Evolutionary conservation across 164 flowering plant species (phyloP).

Genomic region (Echeveria elegans): DNA sequence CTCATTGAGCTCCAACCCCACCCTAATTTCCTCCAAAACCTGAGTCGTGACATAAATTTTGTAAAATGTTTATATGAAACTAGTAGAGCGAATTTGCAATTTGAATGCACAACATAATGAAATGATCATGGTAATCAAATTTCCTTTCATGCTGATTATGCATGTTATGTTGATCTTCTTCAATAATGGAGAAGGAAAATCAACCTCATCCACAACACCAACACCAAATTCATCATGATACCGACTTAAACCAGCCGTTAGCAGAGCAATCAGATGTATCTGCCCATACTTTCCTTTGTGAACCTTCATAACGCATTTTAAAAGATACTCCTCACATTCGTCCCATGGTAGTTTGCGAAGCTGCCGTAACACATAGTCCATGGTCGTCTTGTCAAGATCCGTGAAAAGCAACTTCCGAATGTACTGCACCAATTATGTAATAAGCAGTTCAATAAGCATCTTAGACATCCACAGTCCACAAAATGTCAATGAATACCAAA

Average conservation of each 20-base stretch:
- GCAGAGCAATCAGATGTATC: conserved; percentile 92
- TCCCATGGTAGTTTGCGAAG: conserved; percentile 96
- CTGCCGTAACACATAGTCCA: conserved; percentile 89
- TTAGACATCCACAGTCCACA: not conserved
- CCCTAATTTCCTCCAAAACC: conserved; percentile 90
- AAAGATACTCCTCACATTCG: conserved; percentile 78
- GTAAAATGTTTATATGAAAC: not conserved
- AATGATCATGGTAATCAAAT: not conserved
- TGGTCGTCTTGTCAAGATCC: conserved; percentile 87
- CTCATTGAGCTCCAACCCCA: conserved; percentile 85
- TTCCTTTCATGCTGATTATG: not conserved
- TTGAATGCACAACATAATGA: not conserved
- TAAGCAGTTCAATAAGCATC: not conserved
- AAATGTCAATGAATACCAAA: no score
- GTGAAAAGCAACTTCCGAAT: conserved; percentile 81
- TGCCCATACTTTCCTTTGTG: conserved; percentile 93
- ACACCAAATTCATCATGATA: conserved; percentile 97
- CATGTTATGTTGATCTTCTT: not conserved
- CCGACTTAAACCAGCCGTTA: conserved; percentile 90
- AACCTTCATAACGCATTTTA: conserved; percentile 94
- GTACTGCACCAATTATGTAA: conserved; percentile 48
- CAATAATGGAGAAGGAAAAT: conserved; percentile 9
- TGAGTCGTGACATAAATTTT: conserved; percentile 18
- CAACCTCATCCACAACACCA: conserved; percentile 94
- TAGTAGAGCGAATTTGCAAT: not conserved